Evolutionary conservation across 2,329 filamentous ascomycete genomes (phyloP).

Genomic region (Alternaria arbusti): DNA sequence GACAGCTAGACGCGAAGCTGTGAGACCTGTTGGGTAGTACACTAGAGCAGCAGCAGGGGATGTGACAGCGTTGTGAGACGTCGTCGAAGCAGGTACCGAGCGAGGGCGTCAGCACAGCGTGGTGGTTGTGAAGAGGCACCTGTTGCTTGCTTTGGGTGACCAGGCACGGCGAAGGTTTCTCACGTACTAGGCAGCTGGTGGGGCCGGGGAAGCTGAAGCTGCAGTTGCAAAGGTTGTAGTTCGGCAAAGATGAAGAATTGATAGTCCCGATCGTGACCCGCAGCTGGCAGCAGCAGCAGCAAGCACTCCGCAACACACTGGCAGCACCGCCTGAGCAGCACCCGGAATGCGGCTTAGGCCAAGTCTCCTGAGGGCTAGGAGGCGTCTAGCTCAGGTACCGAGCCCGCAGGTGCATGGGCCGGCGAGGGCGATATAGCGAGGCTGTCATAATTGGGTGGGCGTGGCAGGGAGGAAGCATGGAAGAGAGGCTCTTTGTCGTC

Average conservation of each 20-base stretch:
- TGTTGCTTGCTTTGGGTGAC: constrained; percentile 27
- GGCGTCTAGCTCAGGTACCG: constrained; percentile 40
- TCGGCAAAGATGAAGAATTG: constrained; percentile 38
- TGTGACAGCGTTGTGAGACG: constrained; percentile 38
- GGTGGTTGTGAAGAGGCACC: constrained; percentile 21
- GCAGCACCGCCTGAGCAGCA: constrained; percentile 13
- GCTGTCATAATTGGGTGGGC: constrained; percentile 41
- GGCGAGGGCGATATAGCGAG: constrained; percentile 37
- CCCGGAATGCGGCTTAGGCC: constrained; percentile 30
- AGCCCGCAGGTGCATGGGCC: constrained; percentile 37
- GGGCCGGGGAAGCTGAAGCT: constrained; percentile 37
- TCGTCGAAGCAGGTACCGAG: constrained; percentile 41
- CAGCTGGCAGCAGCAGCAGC: constrained; percentile 20
- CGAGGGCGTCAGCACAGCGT: constrained; percentile 31
- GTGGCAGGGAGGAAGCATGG: constrained; percentile 39
- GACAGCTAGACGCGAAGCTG: constrained; percentile 32
- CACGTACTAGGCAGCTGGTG: constrained; percentile 38
- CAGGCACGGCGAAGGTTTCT: constrained; percentile 32
- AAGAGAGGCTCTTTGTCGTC: constrained; percentile 26
- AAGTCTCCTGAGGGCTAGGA: constrained; percentile 27
- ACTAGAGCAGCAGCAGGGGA: constrained; percentile 30
- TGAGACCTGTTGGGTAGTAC: constrained; percentile 34
- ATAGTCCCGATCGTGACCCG: constrained; percentile 41
- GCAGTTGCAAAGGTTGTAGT: constrained; percentile 34
- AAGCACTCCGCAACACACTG: constrained; percentile 17